Evolutionary conservation across 371 early-diverging fungal genomes (phyloP).

Genomic region (Rhizopus delemar): DNA sequence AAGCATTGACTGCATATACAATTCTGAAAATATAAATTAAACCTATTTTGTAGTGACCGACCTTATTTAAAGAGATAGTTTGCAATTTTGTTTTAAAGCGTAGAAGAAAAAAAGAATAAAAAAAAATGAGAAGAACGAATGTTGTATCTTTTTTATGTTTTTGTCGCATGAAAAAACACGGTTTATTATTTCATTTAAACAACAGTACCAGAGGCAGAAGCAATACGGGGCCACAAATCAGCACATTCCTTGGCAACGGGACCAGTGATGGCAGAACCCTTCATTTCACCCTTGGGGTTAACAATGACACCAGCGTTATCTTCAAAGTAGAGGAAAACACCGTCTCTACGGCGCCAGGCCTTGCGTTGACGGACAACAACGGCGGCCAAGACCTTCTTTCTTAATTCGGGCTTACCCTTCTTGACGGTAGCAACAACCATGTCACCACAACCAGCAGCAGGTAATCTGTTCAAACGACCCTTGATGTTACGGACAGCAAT

Average conservation of each 20-base stretch:
- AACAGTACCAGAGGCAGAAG: slow-evolving; percentile 94
- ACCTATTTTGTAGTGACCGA: slow-evolving; percentile 19
- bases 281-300: slow-evolving; percentile 99
- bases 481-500: slow-evolving; percentile 98
- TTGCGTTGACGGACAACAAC: slow-evolving; percentile 99
- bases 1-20: slow-evolving; percentile 12
- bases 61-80: slow-evolving; percentile 14
- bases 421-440: slow-evolving; percentile 99
- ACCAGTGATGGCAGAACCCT: slow-evolving; percentile 99
- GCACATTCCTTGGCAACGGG: slow-evolving; percentile 99
- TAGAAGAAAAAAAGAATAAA: background rate
- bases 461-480: slow-evolving; percentile 98
- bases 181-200: slow-evolving; percentile 30
- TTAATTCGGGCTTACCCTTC: slow-evolving; percentile 99
- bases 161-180: background rate
- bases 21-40: background rate
- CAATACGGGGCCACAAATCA: slow-evolving; percentile 99
- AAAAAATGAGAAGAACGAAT: background rate
- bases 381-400: slow-evolving; percentile 99
- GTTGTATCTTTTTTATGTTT: background rate
- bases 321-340: slow-evolving; percentile 98
- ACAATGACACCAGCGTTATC: slow-evolving; percentile 69
- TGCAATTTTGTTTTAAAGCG: background rate
- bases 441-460: slow-evolving; percentile 99
- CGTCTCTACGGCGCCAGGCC: slow-evolving; percentile 99